These are phyloP conservation scores for Nitzschia putrida DNA, from an alignment of 108 stramenopile species.

Conservation along the genomic window DNA sequence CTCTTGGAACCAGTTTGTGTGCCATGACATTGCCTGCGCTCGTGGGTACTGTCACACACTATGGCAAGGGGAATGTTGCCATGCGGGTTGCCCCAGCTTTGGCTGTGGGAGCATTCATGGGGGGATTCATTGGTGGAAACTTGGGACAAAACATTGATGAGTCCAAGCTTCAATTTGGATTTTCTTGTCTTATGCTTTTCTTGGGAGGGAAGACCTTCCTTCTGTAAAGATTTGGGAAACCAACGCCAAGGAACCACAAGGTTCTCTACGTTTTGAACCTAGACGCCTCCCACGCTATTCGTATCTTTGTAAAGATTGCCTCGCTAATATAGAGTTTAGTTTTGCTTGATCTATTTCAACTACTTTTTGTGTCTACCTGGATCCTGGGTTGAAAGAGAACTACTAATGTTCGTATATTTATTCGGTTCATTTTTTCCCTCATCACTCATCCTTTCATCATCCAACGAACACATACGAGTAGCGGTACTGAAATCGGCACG, in stretches of 20 bases:
- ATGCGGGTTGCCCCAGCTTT: slow-evolving; percentile 76
- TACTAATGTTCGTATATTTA: no score
- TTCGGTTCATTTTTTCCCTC: no score
- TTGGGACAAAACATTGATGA: slow-evolving; percentile 67
- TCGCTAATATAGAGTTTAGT: no score
- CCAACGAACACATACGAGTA: no score
- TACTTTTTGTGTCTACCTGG: no score
- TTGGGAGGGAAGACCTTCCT: slow-evolving; percentile 62
- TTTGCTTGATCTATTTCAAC: no score
- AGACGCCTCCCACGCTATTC: background rate
- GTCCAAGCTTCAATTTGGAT: slow-evolving; percentile 63
- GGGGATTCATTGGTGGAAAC: slow-evolving; percentile 81
- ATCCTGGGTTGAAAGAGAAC: no score
- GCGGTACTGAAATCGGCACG: no score
- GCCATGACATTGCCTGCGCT: slow-evolving; percentile 84
- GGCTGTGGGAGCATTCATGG: slow-evolving; percentile 74
- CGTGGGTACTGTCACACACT: slow-evolving; percentile 78
- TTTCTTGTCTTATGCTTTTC: slow-evolving; percentile 69
- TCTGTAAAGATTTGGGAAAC: background rate
- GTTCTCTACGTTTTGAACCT: background rate
- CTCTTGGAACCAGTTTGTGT: slow-evolving; percentile 78
- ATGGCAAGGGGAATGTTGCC: slow-evolving; percentile 65
- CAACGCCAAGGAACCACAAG: background rate
- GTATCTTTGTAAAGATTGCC: no score
- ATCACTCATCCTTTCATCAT: no score